Base-by-base conservation (phyloP, 2,329 filamentous ascomycete species). In the Plenodomus biglobosus region DNA sequence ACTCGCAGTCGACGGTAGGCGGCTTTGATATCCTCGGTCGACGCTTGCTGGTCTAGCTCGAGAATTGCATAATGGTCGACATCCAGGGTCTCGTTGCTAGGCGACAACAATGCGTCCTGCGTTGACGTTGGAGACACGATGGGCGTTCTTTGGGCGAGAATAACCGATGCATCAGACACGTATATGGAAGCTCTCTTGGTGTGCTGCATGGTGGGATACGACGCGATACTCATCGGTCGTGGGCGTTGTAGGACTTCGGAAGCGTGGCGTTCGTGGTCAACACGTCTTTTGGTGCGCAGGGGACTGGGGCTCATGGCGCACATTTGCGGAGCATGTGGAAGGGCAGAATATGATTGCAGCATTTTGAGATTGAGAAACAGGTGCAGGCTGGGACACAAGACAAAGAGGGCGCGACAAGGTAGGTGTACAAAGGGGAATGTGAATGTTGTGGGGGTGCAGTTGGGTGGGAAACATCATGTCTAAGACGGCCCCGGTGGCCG, bases 41-140 rank as follows among this genome's bases (percentile, higher is more conserved):
- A 61, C 21, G 66, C 67, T 40, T 53, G 51, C 6, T 44, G 43
- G 2, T 53, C 46, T 4, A 71, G 49, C 37, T 58, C 50, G 11
- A 71, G 50, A 39, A 62, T 58, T 13, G 59, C 55, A 55, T 71
- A 71, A 50, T 71, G 60, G 53, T 71, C 65, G 15, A 59, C 63
- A 13, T 58, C 59, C 7, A 51, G 37, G 3, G 53, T 41, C 15
- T 58, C 54, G 50, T 43, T 58, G 38, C 40, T 50, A 4, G 56
- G 53, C 16, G 56, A 57, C 16, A 52, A 40, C 21, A 53, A 32
- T 15, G 56, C 50, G 20, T 58, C 50, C 34, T 53, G 41, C 3
- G 55, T 44, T 11, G 52, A 55, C 13, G 39, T 40, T 21, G 58
- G 56, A 11, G 58, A 61, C 22, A 53, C 44, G 35, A 61, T 57